Conservation (phyloP, 73 alveolate genomes). For the Symbiodinium natans region DNA sequence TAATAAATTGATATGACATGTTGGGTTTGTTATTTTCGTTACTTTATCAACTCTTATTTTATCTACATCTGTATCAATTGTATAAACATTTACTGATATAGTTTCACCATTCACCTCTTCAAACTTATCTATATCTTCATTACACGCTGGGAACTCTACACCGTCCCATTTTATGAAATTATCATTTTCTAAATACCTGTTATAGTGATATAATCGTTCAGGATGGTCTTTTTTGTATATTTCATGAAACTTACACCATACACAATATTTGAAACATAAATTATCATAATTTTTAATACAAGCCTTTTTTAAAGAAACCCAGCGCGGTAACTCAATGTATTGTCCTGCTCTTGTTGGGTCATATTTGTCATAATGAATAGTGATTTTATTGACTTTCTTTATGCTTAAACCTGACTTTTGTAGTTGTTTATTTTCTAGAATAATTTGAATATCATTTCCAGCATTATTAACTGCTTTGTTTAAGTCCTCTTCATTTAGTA, state of each 20-base stretch:
- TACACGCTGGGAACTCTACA: constrained; percentile 23
- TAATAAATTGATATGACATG: constrained; percentile 1
- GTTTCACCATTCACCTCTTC: background rate
- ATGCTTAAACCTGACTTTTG: background rate
- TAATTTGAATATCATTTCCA: background rate
- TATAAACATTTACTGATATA: background rate
- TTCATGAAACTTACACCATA: background rate
- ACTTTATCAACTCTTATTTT: background rate
- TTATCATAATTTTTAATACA: background rate
- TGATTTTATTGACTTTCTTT: background rate
- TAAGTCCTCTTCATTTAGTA: background rate
- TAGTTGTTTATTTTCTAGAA: background rate
- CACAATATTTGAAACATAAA: background rate
- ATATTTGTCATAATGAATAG: background rate
- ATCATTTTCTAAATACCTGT: background rate
- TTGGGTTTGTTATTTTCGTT: background rate
- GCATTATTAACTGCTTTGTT: background rate
- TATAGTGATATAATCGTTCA: background rate
- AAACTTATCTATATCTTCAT: constrained; percentile 13
- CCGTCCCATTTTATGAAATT: background rate
- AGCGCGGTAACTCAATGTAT: background rate
- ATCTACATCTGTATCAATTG: background rate
- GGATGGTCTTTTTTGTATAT: background rate
- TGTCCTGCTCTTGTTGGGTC: constrained; percentile 25
- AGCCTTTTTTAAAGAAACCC: background rate